These are phyloP conservation scores for Perilla frutescens DNA, from an alignment of 257 asterid genomes.

Conservation along the genomic window DNA sequence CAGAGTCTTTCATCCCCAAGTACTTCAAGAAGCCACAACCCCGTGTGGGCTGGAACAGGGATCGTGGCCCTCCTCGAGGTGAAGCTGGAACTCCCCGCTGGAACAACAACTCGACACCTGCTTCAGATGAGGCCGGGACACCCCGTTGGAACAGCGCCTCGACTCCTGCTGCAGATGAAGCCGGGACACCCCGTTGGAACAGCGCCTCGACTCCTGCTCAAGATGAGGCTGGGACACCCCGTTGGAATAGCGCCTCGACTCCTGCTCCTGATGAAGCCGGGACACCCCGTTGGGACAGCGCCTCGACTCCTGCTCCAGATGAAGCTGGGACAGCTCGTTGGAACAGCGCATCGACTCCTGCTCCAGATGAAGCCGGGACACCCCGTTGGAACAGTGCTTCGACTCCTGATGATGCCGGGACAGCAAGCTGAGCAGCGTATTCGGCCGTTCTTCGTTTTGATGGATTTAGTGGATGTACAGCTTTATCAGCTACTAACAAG, in stretches of 20 bases:
- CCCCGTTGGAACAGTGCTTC: conserved; percentile 27
- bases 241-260: conserved; percentile 35
- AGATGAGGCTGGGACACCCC: conserved; percentile 34
- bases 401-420: conserved; percentile 1
- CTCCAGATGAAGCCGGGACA: conserved; percentile 32
- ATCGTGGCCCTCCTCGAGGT: conserved; percentile 39
- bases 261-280: conserved; percentile 21
- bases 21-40: conserved; percentile 73
- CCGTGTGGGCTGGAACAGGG: conserved; percentile 62
- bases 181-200: conserved; percentile 39
- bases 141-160: conserved; percentile 34
- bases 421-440: background rate
- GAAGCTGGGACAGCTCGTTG: conserved; percentile 44
- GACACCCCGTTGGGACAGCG: conserved; percentile 44
- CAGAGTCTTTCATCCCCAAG: conserved; percentile 62
- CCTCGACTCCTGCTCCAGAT: conserved; percentile 32
- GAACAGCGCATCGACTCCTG: conserved; percentile 32
- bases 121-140: conserved; percentile 30
- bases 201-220: conserved; percentile 20
- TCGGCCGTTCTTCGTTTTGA: background rate
- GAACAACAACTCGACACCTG: conserved; percentile 33
- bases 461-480: conserved; percentile 29
- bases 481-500: conserved; percentile 20
- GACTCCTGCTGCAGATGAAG: conserved; percentile 6
- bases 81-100: conserved; percentile 46